Base-by-base conservation (phyloP, 306 rosid species). In the Rubus idaeus region DNA sequence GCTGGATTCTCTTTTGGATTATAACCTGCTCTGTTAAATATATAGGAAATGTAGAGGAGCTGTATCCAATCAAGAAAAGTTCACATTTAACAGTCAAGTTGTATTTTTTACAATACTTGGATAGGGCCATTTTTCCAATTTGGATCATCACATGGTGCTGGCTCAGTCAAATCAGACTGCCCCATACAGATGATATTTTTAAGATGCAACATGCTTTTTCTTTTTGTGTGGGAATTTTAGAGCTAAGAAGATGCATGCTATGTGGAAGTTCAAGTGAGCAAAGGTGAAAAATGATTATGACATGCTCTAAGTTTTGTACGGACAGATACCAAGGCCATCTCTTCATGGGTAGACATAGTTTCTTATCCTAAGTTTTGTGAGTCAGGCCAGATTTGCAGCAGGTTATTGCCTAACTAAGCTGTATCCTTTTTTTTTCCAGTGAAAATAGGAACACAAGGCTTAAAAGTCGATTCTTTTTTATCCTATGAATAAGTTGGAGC, bases 401-500 rank as follows among this genome's bases (percentile, higher is more conserved):
- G 51, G 26, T 70, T 13, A 5, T 13, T 26, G 64, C 64, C 63
- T 52, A 4, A 46, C 41, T 46, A 49, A 21, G 7, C 14, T 45
- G 55, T 68, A 51, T 4, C 11, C 16, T 70, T 8, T 3, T 17
- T 61, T 14, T 26, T 58, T 30, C 13, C 0, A 0, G 8, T 13
- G 26, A 14, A 4, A 0, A 66, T 35, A 18, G 49, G 58, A 52
- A 18, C 10, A 52, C 8, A 49, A 5, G 9, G 42, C 5, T 71
- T 39, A 10, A 0, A 20, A 57, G 10, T 66, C 9, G 30, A 13
- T 57, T 73, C 11, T 41, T 10, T 20, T 53, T 55, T 8, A 51
- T 79, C 60, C 17, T 46, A 55, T 23, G 49, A 57, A 68, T 44
- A 46, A 35, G 64, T 37, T 55, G 41, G 51, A 65, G 74, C 62